Conservation (phyloP, 2,329 filamentous ascomycete species). For the Colletotrichum sp. region DNA sequence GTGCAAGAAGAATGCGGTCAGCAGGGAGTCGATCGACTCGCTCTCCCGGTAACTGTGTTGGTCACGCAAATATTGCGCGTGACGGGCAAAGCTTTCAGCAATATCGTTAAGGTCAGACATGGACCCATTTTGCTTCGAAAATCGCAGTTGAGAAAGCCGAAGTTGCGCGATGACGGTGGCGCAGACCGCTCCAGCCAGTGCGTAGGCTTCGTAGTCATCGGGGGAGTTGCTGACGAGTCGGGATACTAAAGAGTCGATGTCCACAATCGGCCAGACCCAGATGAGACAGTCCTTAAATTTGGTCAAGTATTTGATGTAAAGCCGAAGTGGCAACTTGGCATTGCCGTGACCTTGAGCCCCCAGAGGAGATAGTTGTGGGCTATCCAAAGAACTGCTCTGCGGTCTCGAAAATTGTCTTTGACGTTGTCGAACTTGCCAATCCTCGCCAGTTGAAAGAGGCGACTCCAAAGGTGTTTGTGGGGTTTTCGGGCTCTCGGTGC, state of each 20-base stretch:
- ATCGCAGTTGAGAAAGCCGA: constrained; percentile 20
- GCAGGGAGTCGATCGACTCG: constrained; percentile 21
- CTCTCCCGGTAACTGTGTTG: constrained; percentile 29
- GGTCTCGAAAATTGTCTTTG: not conserved
- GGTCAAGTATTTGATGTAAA: not conserved
- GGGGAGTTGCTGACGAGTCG: not conserved
- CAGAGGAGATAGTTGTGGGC: not conserved
- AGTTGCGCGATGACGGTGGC: constrained; percentile 31
- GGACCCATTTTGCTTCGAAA: not conserved
- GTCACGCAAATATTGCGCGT: constrained; percentile 15
- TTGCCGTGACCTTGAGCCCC: not conserved
- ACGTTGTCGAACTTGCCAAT: not conserved
- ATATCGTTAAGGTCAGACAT: not conserved
- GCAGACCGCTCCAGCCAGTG: constrained; percentile 29
- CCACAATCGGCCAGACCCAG: not conserved
- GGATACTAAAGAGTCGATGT: not conserved
- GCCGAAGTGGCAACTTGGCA: not conserved
- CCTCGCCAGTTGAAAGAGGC: not conserved
- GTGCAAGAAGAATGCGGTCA: constrained; percentile 32
- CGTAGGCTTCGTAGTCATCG: constrained; percentile 26
- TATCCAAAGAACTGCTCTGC: not conserved
- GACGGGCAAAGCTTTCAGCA: not conserved
- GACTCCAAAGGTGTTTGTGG: not conserved
- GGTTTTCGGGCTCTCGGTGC: not conserved
- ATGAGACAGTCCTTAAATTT: not conserved